Conservation (phyloP, 306 rosid species). For the Psophocarpus tetragonolobus region DNA sequence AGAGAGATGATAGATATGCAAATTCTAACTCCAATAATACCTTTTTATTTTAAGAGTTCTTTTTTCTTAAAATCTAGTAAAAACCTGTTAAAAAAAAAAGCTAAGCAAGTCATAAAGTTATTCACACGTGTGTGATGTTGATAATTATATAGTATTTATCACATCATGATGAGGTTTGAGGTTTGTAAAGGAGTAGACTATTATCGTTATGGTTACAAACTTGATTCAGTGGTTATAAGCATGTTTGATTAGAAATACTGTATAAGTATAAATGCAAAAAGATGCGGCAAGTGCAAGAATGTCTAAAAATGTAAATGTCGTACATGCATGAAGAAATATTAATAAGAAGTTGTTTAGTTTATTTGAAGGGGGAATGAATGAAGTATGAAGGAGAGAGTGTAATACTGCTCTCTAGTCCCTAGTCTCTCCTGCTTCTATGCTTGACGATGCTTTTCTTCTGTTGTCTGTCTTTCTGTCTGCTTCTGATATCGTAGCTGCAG, state of each 20-base stretch:
- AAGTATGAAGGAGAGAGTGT: conserved; percentile 27
- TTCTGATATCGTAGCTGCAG: conserved; percentile 19
- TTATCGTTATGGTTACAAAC: background rate
- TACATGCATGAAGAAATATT: no score
- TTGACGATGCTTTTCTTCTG: conserved; percentile 22
- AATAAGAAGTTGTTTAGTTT: background rate
- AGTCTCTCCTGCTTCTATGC: conserved; percentile 50
- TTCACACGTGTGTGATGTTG: background rate
- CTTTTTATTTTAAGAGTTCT: no score
- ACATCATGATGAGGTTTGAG: conserved; percentile 9
- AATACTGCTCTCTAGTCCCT: conserved; percentile 43
- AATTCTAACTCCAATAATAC: no score
- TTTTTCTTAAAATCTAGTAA: no score
- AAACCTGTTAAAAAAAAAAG: background rate
- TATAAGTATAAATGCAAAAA: conserved; percentile 22
- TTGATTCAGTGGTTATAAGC: conserved; percentile 24
- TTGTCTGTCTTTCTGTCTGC: conserved; percentile 29
- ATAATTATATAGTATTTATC: background rate
- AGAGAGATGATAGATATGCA: no score
- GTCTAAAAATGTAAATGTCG: no score
- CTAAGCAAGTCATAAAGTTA: background rate
- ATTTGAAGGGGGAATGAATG: background rate
- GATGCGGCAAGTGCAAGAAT: conserved; percentile 2
- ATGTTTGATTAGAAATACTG: conserved; percentile 28
- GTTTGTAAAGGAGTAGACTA: background rate